Base-by-base conservation (phyloP, 768 basidiomycete species). In the Sporobolomyces phaffii region DNA sequence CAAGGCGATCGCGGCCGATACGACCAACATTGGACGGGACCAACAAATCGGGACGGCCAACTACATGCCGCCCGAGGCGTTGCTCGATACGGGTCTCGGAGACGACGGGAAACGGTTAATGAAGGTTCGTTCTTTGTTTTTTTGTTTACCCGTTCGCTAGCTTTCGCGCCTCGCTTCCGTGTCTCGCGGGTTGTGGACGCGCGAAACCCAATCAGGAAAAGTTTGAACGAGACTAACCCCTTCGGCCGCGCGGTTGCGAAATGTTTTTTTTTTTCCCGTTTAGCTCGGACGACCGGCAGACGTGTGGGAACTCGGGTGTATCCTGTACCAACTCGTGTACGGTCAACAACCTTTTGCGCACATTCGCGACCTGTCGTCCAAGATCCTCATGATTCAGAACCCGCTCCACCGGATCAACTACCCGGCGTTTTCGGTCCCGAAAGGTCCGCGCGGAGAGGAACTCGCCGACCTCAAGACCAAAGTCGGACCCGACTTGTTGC, bases 11-110 rank as follows among this genome's bases (percentile, higher is more conserved):
- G 92, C 93, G 22, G 97, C 93, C 75, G 94, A 99, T 73, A 99
- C 94, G 2, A 97, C 94, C 3, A 97, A 99, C 75, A 97, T 98
- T 63, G 91, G 94, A 71, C 83, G 94, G 62, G 94, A 99, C 73
- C 89, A 91, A 75, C 73, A 94, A 89, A 87, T 99, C 72, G 94
- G 94, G 4, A 94, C 92, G 2, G 88, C 96, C 41, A 99, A 99
- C 75, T 99, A 94, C 77, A 99, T 99, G 94, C 92, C 91, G 60
- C 94, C 94, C 0, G 94, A 99, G 78, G 91, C 94, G 17, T 91
- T 99, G 60, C 90, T 92, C 75, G 77, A 77, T 31, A 72, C 62
- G 26, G 73, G 72, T 2, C 52, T 72, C 18, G 73, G 73, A 2
- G 86, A 86, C 6, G 90, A 89, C 62, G 90, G 87, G 47, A 89